Evolutionary conservation across 768 basidiomycete genomes (phyloP).

Genomic region (Kwoniella shandongensis): DNA sequence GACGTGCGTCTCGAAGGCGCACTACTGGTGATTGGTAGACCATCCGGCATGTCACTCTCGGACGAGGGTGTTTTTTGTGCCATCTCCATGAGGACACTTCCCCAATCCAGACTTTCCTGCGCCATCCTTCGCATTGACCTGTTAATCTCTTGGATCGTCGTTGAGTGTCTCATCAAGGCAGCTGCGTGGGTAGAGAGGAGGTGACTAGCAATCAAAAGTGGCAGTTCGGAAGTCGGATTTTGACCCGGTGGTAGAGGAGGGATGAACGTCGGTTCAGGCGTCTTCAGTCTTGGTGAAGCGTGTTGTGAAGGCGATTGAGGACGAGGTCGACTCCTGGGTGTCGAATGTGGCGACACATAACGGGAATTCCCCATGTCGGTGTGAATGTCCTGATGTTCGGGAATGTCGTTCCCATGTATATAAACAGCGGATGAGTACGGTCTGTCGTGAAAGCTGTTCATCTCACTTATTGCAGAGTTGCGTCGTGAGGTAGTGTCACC

Average conservation of each 20-base stretch:
- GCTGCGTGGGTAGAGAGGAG: slow-evolving; percentile 37
- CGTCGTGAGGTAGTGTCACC: too few relatives aligned
- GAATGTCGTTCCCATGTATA: not conserved
- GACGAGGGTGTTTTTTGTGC: slow-evolving; percentile 4
- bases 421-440: too few relatives aligned
- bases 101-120: slow-evolving; percentile 36
- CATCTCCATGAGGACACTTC: slow-evolving; percentile 31
- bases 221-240: slow-evolving; percentile 15
- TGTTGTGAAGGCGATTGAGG: slow-evolving; percentile 6
- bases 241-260: not conserved
- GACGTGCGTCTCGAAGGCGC: not conserved
- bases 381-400: not conserved
- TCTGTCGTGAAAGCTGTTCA: too few relatives aligned
- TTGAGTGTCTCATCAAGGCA: slow-evolving; percentile 28
- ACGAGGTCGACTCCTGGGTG: slow-evolving; percentile 3
- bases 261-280: slow-evolving; percentile 9
- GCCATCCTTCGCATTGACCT: slow-evolving; percentile 36
- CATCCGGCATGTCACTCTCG: not conserved
- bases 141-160: slow-evolving; percentile 14
- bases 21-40: not conserved
- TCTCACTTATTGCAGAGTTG: too few relatives aligned
- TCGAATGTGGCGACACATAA: slow-evolving; percentile 6
- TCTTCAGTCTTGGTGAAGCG: not conserved
- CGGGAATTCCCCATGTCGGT: not conserved
- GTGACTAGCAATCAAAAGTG: slow-evolving; percentile 39